Evolutionary conservation across 139 green algal genomes (phyloP).

Genomic region (Bryopsis sp.): DNA sequence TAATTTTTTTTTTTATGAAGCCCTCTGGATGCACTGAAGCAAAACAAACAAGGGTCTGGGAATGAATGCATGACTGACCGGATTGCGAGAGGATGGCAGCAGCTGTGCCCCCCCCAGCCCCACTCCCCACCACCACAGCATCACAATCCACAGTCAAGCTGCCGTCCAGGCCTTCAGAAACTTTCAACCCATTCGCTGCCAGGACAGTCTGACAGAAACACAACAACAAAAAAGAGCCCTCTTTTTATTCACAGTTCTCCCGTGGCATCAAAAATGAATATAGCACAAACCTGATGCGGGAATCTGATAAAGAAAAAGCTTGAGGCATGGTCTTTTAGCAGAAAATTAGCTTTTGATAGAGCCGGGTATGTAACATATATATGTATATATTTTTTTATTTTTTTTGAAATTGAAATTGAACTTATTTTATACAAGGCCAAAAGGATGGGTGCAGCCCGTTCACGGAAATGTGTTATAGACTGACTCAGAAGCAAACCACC

Average conservation of each 20-base stretch:
- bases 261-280: neutral
- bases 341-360: no score
- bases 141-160: conserved; percentile 36
- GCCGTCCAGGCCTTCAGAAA: neutral
- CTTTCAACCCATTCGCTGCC: neutral
- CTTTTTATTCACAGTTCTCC: neutral
- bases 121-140: conserved; percentile 50
- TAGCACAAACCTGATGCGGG: neutral
- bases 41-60: no score
- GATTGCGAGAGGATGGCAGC: conserved; percentile 36
- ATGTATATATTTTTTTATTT: no score
- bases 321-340: no score
- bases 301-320: no score
- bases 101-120: conserved; percentile 42
- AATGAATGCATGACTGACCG: conserved; percentile 19
- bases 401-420: no score
- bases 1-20: no score
- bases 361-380: no score
- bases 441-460: no score
- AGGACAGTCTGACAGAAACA: neutral
- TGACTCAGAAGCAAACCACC: no score
- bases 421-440: neutral
- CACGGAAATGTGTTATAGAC: no score
- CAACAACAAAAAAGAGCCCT: neutral
- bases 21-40: no score